These are phyloP conservation scores for Zizania palustris DNA, from an alignment of 202 grass and related monocot species.

Conservation along the genomic window DNA sequence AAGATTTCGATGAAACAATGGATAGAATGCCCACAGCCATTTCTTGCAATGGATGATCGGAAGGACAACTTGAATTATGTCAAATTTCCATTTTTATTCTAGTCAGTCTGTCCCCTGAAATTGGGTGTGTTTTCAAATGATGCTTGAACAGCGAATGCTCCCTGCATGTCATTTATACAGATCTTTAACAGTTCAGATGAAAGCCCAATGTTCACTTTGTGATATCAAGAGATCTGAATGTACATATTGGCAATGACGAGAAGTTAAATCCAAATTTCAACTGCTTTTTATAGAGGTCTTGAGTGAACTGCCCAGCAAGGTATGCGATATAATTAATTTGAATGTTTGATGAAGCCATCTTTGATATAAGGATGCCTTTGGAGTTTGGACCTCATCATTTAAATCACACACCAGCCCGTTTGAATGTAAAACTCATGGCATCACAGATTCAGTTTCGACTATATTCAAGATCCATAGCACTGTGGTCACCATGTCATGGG, in stretches of 20 bases:
- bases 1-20: slow-evolving; percentile 12
- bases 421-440: background rate
- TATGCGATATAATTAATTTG: too few relatives aligned
- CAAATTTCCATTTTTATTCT: background rate
- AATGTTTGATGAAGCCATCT: too few relatives aligned
- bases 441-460: background rate
- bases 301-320: too few relatives aligned
- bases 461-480: background rate
- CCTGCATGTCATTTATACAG: slow-evolving; percentile 1
- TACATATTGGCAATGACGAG: too few relatives aligned
- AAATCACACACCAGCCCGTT: too few relatives aligned
- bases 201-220: too few relatives aligned
- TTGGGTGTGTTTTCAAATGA: background rate
- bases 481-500: background rate
- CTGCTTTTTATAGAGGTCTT: too few relatives aligned
- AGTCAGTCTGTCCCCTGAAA: background rate
- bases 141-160: background rate
- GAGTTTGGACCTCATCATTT: too few relatives aligned
- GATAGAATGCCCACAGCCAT: slow-evolving; percentile 26
- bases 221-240: too few relatives aligned
- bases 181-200: background rate
- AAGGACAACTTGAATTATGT: background rate
- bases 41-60: background rate
- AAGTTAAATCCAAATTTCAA: too few relatives aligned
- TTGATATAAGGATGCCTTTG: too few relatives aligned